These are phyloP conservation scores for Schizosaccharomyces lindneri DNA, from an alignment of 805 yeast species.

Conservation along the genomic window DNA sequence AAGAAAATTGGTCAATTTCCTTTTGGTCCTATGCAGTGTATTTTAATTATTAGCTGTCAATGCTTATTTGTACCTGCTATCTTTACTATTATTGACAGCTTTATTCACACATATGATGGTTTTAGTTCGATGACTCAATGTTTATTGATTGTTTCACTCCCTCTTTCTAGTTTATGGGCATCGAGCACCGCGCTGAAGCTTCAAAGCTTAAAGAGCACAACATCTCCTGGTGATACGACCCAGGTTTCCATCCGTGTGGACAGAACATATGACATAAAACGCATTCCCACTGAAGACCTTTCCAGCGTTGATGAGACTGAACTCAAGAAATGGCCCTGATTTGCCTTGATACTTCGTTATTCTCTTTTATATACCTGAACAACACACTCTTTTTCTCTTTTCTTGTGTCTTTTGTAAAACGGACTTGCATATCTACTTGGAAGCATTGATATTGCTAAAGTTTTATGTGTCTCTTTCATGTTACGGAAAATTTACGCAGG, in stretches of 20 bases:
- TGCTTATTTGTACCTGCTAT: conserved; percentile 59
- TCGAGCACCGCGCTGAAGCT: background rate
- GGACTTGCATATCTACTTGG: background rate
- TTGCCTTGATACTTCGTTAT: background rate
- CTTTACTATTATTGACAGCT: conserved; percentile 26
- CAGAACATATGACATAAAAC: background rate
- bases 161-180: conserved; percentile 79
- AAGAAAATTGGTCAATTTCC: conserved; percentile 55
- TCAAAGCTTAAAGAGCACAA: background rate
- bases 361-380: background rate
- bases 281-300: background rate
- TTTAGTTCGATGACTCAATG: conserved; percentile 31
- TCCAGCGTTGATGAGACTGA: background rate
- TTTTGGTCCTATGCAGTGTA: conserved; percentile 57
- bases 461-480: too few species aligned
- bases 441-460: too few species aligned
- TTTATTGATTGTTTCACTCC: conserved; percentile 46
- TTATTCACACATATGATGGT: conserved; percentile 16
- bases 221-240: background rate
- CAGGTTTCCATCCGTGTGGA: background rate
- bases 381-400: background rate
- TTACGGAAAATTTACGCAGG: too few species aligned
- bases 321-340: background rate
- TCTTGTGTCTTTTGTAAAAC: background rate
- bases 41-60: conserved; percentile 60